These are phyloP conservation scores for Pholiota microspora DNA, from an alignment of 768 basidiomycete genomes.

Conservation along the genomic window DNA sequence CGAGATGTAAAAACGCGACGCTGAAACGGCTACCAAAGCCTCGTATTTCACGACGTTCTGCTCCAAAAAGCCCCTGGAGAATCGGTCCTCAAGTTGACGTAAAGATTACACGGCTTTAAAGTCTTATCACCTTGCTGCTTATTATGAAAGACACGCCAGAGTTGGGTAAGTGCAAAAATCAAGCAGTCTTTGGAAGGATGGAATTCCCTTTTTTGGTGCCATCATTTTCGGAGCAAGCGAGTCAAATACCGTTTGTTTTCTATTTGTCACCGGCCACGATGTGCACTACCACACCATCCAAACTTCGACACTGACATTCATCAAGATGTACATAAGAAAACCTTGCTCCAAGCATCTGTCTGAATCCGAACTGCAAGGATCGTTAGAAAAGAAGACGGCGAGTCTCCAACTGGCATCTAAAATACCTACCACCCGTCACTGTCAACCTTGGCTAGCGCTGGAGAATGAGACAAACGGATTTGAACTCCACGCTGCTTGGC, in stretches of 20 bases:
- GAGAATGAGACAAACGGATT: not conserved
- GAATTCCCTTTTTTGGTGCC: not conserved
- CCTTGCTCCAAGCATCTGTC: conserved; percentile 10
- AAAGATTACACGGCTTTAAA: not conserved
- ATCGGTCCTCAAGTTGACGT: no score
- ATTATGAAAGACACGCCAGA: not conserved
- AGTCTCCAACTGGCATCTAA: not conserved
- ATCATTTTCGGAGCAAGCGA: not conserved
- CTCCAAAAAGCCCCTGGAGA: no score
- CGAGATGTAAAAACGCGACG: not conserved
- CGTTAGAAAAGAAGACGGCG: conserved; percentile 6
- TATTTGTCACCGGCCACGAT: not conserved
- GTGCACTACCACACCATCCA: not conserved
- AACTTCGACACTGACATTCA: conserved; percentile 7
- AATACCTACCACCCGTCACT: conserved; percentile 5
- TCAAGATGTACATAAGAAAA: conserved; percentile 1
- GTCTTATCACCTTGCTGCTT: not conserved
- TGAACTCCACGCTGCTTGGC: not conserved
- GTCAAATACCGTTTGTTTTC: not conserved
- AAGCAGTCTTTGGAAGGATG: not conserved
- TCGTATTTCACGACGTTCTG: no score
- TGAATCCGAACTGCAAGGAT: conserved; percentile 17
- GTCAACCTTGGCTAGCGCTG: conserved; percentile 4
- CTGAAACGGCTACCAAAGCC: not conserved
- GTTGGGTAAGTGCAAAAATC: not conserved